Percentiles rank a stretch among this genome's conserved stretches.
Evolutionary conservation across 768 basidiomycete species (phyloP).

Genomic region (Boletus subcaerulescens): DNA sequence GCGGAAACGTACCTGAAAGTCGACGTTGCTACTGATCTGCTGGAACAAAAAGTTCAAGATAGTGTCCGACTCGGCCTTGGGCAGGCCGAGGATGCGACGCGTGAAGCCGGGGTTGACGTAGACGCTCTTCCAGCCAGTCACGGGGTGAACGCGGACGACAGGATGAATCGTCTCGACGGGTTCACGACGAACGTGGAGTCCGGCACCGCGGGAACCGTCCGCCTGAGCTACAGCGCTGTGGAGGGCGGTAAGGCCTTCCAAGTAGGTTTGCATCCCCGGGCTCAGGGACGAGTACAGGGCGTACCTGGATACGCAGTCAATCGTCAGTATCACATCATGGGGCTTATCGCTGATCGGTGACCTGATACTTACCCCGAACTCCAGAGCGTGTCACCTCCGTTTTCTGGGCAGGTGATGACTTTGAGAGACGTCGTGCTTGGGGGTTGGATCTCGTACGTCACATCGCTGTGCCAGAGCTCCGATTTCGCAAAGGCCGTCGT

Average conservation of each 20-base stretch:
- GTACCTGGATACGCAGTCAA: slow-evolving; percentile 44
- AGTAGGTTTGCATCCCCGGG: slow-evolving; percentile 67
- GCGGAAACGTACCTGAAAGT: slow-evolving; percentile 73
- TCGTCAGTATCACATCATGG: slow-evolving; percentile 3
- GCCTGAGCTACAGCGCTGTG: slow-evolving; percentile 80
- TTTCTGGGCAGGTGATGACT: slow-evolving; percentile 63
- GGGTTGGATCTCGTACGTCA: slow-evolving; percentile 79
- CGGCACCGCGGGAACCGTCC: slow-evolving; percentile 67
- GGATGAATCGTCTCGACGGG: slow-evolving; percentile 73
- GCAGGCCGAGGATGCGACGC: slow-evolving; percentile 71
- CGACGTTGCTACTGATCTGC: slow-evolving; percentile 66
- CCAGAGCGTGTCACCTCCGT: slow-evolving; percentile 81
- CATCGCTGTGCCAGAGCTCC: slow-evolving; percentile 84
- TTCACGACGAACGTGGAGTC: slow-evolving; percentile 66
- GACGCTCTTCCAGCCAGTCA: slow-evolving; percentile 80
- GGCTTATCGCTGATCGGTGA: neutral
- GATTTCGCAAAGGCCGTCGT: slow-evolving; percentile 63
- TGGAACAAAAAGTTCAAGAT: slow-evolving; percentile 69
- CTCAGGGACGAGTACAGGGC: slow-evolving; percentile 84
- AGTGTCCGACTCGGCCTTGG: slow-evolving; percentile 78
- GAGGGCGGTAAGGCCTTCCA: slow-evolving; percentile 69
- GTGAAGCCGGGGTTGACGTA: slow-evolving; percentile 87
- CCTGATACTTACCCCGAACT: slow-evolving; percentile 58
- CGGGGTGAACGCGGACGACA: slow-evolving; percentile 80
- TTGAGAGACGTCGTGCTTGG: slow-evolving; percentile 77